Evolutionary conservation across 768 basidiomycete genomes (phyloP), one percentile per base, ranked within the genome.

Genomic region (Pleurotus cornucopiae): DNA sequence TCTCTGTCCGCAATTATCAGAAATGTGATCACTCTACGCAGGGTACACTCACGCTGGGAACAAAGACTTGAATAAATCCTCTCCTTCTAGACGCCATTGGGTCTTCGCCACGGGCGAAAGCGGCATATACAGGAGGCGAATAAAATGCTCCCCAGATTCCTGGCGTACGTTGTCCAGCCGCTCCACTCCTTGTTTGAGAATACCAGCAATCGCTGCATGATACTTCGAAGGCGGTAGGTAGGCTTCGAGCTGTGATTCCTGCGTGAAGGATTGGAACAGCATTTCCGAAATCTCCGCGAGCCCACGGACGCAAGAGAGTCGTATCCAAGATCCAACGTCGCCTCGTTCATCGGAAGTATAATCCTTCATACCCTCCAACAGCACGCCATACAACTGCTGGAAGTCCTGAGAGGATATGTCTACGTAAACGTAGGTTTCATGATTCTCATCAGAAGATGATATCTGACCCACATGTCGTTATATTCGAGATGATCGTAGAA

Each of bases 301-400:
- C 7, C 88, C 87, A 46, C 76, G 76, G 49, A 94, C 79, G 63
- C 87, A 90, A 2, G 85, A 83, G 5, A 89, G 80, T 59, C 96
- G 89, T 51, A 94, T 81, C 94, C 94, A 97, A 2, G 96, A 98
- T 41, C 96, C 96, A 38, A 99, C 89, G 66, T 99, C 97, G 3
- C 96, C 96, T 61, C 96, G 85, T 66, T 97, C 91, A 66, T 99
- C 96, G 47, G 83, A 84, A 4, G 91, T 89, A 66, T 98, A 99
- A 72, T 99, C 95, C 16, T 83, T 77, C 52, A 99, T 70, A 3
- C 92, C 94, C n/a, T 65, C 67, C n/a, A 86, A 68, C 38, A 91
- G 65, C 16, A 81, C 77, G 54, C 79, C 72, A 49, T 88, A 73
- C 54, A 91, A 66, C 3, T 73, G 64, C 54, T 72, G 69, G 49